These are phyloP conservation scores for Typha latifolia DNA, from an alignment of 176 grass and related monocot genomes.

Conservation along the genomic window DNA sequence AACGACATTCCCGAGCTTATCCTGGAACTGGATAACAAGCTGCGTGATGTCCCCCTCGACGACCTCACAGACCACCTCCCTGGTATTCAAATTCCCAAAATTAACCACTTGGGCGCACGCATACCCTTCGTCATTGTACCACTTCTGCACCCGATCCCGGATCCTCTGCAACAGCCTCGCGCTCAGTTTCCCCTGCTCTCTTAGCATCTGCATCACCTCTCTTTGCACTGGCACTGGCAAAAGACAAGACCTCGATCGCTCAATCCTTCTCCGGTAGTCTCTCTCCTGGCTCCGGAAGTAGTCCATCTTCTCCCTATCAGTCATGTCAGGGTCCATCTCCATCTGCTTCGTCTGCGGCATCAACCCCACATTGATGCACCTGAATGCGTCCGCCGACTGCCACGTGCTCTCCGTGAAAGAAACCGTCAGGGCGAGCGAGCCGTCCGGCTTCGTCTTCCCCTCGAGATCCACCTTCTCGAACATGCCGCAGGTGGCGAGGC, in stretches of 20 bases:
- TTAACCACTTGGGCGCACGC: constrained; percentile 87
- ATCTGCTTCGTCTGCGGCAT: constrained; percentile 58
- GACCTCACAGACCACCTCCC: constrained; percentile 88
- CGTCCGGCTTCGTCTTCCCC: constrained; percentile 81
- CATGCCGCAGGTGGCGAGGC: constrained; percentile 81
- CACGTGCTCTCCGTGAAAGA: constrained; percentile 79
- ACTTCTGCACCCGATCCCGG: constrained; percentile 76
- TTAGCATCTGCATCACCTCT: constrained; percentile 74
- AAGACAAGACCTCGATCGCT: constrained; percentile 50
- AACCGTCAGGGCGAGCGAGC: constrained; percentile 62
- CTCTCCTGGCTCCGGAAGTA: constrained; percentile 86
- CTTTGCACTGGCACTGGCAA: constrained; percentile 52
- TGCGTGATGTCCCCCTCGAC: constrained; percentile 84
- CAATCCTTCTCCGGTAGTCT: constrained; percentile 69
- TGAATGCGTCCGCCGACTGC: constrained; percentile 69
- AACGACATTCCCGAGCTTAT: constrained; percentile 83
- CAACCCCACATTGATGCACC: constrained; percentile 91
- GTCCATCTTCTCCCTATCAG: constrained; percentile 88
- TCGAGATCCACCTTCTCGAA: constrained; percentile 87
- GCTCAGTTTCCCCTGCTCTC: constrained; percentile 61
- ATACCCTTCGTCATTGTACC: constrained; percentile 95
- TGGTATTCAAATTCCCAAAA: constrained; percentile 88
- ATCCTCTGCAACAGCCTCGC: constrained; percentile 90
- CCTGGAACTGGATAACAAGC: constrained; percentile 80
- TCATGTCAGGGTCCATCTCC: constrained; percentile 90